These are phyloP conservation scores for Leishmania tropica DNA, from an alignment of 208 protist genomes.

Conservation along the genomic window DNA sequence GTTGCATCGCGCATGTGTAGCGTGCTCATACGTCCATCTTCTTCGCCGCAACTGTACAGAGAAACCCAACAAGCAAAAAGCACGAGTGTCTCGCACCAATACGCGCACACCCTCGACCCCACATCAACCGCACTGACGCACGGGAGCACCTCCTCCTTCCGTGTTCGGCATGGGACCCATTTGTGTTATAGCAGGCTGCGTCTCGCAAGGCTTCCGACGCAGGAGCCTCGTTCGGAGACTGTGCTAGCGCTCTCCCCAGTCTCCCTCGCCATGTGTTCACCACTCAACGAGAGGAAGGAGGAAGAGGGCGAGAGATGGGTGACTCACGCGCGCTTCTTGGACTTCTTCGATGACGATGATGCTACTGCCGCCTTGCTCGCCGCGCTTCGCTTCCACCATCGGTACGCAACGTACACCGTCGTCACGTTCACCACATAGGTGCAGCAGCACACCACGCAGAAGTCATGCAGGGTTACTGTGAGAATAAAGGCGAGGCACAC, in stretches of 20 bases:
- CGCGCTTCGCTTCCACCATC: constrained; percentile 32
- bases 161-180: not conserved
- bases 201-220: not conserved
- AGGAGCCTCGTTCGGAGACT: not conserved
- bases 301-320: not conserved
- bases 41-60: not conserved
- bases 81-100: not conserved
- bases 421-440: constrained; percentile 80
- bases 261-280: not conserved
- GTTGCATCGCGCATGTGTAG: not conserved
- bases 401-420: constrained; percentile 41
- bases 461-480: constrained; percentile 51
- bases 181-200: not conserved
- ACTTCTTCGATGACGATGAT: not conserved
- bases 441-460: constrained; percentile 74
- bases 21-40: not conserved
- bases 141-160: not conserved
- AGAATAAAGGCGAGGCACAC: constrained; percentile 58
- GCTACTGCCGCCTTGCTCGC: not conserved
- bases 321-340: constrained; percentile 9
- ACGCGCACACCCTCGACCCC: not conserved
- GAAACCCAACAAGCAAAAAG: not conserved
- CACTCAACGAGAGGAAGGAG: not conserved
- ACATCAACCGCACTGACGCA: not conserved
- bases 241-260: not conserved